phyloP scores from a whole-genome alignment of 305 asterid species.

The Withania somnifera region DNA sequence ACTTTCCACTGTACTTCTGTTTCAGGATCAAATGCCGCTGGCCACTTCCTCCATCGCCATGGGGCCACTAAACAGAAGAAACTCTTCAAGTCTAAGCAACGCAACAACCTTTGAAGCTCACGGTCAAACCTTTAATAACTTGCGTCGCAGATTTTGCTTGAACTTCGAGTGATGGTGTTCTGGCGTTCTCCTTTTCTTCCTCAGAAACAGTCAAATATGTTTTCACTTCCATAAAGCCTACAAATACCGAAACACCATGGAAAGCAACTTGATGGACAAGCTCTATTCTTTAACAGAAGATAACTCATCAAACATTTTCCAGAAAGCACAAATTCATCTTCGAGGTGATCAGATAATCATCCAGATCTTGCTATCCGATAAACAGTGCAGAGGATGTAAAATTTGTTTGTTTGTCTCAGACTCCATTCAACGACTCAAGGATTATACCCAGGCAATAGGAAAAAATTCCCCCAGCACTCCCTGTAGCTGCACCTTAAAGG shows the following conservation, averaged over 20 bases:
- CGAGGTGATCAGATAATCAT: background rate
- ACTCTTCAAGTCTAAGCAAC: background rate
- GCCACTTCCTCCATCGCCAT: background rate
- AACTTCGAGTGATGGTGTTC: background rate
- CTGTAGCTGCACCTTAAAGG: background rate
- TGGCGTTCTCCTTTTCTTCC: background rate
- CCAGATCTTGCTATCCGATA: background rate
- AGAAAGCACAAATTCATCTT: background rate
- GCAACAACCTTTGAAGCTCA: background rate
- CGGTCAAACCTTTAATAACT: background rate
- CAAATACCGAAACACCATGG: background rate
- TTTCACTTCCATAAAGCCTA: background rate
- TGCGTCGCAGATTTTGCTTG: background rate
- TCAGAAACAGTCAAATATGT: background rate
- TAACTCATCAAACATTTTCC: background rate
- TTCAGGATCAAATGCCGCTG: background rate
- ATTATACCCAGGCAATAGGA: background rate
- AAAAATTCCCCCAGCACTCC: background rate
- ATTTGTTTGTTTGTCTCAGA: background rate
- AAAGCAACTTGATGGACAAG: background rate
- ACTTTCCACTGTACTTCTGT: background rate
- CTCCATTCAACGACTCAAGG: background rate
- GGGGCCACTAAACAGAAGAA: background rate
- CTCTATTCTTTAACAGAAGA: background rate
- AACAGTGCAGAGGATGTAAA: background rate